These are phyloP conservation scores for Microbotryum saponariae DNA, from an alignment of 1,284 basidiomycete genomes.

Conservation along the genomic window DNA sequence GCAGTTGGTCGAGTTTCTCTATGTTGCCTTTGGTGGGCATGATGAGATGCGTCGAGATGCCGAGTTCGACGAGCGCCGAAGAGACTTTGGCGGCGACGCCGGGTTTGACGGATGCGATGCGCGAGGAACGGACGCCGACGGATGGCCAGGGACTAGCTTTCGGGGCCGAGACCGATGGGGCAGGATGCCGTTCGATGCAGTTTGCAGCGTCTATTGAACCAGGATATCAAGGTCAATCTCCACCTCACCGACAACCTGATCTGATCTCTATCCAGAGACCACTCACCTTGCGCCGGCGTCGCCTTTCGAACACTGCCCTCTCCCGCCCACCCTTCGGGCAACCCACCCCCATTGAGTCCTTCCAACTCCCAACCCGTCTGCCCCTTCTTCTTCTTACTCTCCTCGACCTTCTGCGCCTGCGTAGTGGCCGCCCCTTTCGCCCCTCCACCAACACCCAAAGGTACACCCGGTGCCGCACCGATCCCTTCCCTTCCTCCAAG, in stretches of 20 bases:
- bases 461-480: constrained; percentile 18
- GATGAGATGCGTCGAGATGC: constrained; percentile 66
- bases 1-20: constrained; percentile 59
- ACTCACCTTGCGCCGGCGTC: constrained; percentile 29
- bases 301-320: constrained; percentile 31
- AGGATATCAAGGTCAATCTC: too few species aligned
- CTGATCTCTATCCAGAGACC: not conserved
- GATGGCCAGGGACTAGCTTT: constrained; percentile 64
- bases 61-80: constrained; percentile 65
- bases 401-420: constrained; percentile 1
- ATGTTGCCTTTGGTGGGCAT: constrained; percentile 83
- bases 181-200: constrained; percentile 67
- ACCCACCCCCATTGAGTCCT: constrained; percentile 21
- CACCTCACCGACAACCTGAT: not conserved
- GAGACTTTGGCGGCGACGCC: constrained; percentile 62
- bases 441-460: constrained; percentile 17
- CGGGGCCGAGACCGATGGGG: constrained; percentile 51
- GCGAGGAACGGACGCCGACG: constrained; percentile 65
- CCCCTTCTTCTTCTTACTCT: constrained; percentile 21
- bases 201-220: constrained; percentile 55
- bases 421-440: constrained; percentile 5
- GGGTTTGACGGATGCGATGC: constrained; percentile 66
- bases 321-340: constrained; percentile 33
- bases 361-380: constrained; percentile 27
- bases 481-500: constrained; percentile 47